Evolutionary conservation across 2,329 filamentous ascomycete species (phyloP), one percentile per base, ranked within the genome.

Genomic region (Trematosphaeria pertusa): DNA sequence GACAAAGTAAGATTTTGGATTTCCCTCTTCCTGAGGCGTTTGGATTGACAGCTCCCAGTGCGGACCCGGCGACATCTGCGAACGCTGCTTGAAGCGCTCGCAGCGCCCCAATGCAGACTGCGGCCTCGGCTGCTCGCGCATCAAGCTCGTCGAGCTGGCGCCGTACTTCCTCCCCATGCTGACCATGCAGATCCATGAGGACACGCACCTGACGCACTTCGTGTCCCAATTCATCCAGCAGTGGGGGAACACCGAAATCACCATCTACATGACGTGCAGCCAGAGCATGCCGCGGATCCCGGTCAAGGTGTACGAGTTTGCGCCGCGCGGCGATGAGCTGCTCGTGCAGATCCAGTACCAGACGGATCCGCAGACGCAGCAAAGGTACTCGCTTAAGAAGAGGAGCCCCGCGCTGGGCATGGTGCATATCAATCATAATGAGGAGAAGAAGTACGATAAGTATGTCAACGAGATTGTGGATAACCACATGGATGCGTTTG

Each of bases 251-350:
- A 48, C 60, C 2, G 66, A 73, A 41, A 65, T 78, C 40, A 73
- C 70, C 8, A 59, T 79, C 14, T 67, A 67, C 47, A 67, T 79
- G 53, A 76, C 73, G 9, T 72, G 71, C 32, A 72, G 75, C 18
- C 73, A 75, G 48, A 70, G 64, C 15, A 70, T 74, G 48, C 74
- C 74, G n/a, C 65, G 72, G 4, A 69, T 79, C 8, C 56, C 63
- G 1, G 76, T 76, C 61, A 73, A 74, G 43, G 64, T 78, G 14
- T 75, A 77, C 51, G 76, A 79, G 43, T 80, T 79, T 39, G 40
- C 65, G 7, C 77, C 77, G 1, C 67, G 64, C 26, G 74, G 69
- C 5, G 50, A 65, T 3, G 72, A 75, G 31, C 55, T 78, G 10
- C 46, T 75, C 6, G 59, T 61, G 6, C 75, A 78, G 42, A 62